Evolutionary conservation across 768 basidiomycete species (phyloP).

Genomic region (Imleria badia): DNA sequence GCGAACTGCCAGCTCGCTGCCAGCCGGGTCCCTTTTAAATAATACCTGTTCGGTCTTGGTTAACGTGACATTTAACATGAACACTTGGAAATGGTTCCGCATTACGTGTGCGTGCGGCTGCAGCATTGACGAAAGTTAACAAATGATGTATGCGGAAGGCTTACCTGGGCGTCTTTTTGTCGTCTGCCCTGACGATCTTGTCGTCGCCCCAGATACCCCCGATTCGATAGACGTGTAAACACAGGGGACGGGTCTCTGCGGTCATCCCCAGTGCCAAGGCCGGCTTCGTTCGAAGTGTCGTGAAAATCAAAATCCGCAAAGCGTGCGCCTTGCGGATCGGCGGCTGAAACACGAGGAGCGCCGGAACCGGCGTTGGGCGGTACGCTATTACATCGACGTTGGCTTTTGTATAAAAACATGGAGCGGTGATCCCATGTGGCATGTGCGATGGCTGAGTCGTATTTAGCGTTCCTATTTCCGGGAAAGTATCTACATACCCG

Average conservation of each 20-base stretch:
- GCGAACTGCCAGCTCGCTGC: constrained; percentile 21
- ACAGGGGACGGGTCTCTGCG: constrained; percentile 7
- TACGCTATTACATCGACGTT: neutral
- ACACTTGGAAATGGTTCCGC: neutral
- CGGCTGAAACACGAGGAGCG: neutral
- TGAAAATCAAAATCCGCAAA: neutral
- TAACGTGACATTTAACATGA: neutral
- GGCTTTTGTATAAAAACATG: neutral
- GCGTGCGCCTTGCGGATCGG: neutral
- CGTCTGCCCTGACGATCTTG: constrained; percentile 29
- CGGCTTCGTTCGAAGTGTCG: neutral
- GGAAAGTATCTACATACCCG: no score
- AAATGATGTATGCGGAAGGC: neutral
- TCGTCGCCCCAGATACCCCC: constrained; percentile 31
- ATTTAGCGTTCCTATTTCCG: neutral
- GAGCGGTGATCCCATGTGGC: neutral
- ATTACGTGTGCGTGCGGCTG: neutral
- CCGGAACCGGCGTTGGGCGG: neutral
- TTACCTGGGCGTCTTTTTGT: constrained; percentile 27
- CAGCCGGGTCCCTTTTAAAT: constrained; percentile 19
- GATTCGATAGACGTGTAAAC: constrained; percentile 29
- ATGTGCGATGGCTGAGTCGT: neutral
- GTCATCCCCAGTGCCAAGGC: neutral
- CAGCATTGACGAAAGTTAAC: no score
- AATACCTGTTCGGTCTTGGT: constrained; percentile 22